Conservation (phyloP, 768 basidiomycete species). For the Postia placenta region DNA sequence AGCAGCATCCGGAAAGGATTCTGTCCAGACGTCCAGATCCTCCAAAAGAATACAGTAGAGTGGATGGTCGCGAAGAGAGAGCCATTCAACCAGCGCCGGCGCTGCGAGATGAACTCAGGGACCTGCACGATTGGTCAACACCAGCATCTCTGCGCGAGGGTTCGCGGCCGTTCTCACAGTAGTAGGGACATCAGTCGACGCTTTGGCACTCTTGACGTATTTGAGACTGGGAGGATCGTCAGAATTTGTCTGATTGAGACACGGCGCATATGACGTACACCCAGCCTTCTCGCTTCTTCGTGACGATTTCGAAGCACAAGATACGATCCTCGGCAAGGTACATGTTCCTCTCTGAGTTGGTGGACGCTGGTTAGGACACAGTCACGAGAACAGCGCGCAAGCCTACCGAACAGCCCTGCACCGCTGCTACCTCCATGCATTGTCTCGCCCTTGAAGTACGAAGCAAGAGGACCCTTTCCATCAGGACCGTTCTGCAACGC, state of each 20-base stretch:
- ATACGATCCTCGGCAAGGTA: conserved; percentile 90
- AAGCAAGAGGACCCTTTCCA: conserved; percentile 85
- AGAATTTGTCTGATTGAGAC: background rate
- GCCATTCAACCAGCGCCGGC: conserved; percentile 84
- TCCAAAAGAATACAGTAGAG: conserved; percentile 82
- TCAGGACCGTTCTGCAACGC: conserved; percentile 83
- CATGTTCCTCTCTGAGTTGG: conserved; percentile 68
- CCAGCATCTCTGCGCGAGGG: background rate
- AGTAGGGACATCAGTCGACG: conserved; percentile 93
- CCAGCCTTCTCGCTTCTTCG: conserved; percentile 82
- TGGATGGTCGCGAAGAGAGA: conserved; percentile 92
- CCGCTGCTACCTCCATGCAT: conserved; percentile 61
- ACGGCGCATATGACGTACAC: conserved; percentile 52
- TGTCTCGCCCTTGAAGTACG: conserved; percentile 90
- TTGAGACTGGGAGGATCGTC: conserved; percentile 43
- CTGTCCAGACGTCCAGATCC: conserved; percentile 91
- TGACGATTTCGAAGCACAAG: conserved; percentile 89
- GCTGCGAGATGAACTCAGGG: conserved; percentile 92
- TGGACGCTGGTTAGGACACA: background rate
- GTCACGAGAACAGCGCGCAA: background rate
- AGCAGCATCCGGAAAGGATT: conserved; percentile 77
- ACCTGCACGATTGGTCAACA: conserved; percentile 33
- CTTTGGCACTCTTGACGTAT: conserved; percentile 92
- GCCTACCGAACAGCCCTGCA: conserved; percentile 61
- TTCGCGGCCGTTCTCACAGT: conserved; percentile 34